A percentile compares a stretch with the other conserved stretches of the same genome.
phyloP scores from a whole-genome alignment of 345 rosid species.

The Camelina laxa region DNA sequence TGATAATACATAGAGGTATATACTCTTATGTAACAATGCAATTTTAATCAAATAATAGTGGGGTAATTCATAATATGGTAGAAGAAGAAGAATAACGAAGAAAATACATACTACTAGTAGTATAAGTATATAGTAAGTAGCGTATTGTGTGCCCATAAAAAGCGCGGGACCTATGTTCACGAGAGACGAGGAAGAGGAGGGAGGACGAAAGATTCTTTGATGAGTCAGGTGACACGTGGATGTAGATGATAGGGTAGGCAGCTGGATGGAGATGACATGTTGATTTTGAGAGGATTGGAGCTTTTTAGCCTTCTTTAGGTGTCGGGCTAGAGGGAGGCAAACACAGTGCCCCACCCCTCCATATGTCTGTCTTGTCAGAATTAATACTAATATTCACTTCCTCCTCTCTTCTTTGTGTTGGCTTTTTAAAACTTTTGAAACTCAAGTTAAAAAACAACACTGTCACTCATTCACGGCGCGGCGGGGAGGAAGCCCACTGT shows the following conservation, averaged over 20 bases:
- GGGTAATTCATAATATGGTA: too few species aligned
- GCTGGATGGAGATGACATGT: conserved; percentile 38
- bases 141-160: conserved; percentile 8
- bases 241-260: conserved; percentile 1
- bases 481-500: not conserved
- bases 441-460: not conserved
- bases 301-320: not conserved
- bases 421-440: not conserved
- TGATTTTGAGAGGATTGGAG: conserved; percentile 20
- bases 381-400: too few species aligned
- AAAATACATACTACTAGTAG: too few species aligned
- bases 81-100: too few species aligned
- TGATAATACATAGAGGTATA: too few species aligned
- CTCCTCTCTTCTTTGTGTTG: too few species aligned
- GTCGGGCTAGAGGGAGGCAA: conserved; percentile 35
- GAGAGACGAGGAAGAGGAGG: conserved; percentile 19
- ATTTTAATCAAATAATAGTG: too few species aligned
- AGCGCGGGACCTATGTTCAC: conserved; percentile 41
- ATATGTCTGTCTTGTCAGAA: conserved; percentile 35
- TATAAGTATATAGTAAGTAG: too few species aligned
- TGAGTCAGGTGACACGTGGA: conserved; percentile 20
- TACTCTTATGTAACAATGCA: too few species aligned
- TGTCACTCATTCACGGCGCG: not conserved
- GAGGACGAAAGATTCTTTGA: conserved; percentile 12
- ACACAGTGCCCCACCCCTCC: not conserved